Base-by-base conservation (phyloP, 2,329 filamentous ascomycete genomes). In the Ophiostoma australiae region DNA sequence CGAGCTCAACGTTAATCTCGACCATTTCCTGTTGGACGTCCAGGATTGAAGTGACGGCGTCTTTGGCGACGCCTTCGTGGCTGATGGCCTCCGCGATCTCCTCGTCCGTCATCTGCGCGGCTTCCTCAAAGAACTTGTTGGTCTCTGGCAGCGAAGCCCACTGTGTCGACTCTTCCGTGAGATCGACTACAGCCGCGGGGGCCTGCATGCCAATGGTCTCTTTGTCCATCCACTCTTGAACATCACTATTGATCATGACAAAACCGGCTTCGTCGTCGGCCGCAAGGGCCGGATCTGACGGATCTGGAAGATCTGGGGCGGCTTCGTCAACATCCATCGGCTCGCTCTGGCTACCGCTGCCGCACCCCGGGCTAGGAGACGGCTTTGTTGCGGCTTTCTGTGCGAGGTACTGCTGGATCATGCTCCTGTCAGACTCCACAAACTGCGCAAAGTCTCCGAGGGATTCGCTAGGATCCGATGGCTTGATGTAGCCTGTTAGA, bases 401-500 rank as follows among this genome's bases (percentile, higher is more conserved):
- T 31, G n/a, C 5, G 27, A 63, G 27, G 15, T 63, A 63, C 58
- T 33, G 5, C 13, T 33, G 58, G 17, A 63, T 11, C 15, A 31
- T 63, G 15, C 17, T 20, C 27, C 33, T 17, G 27, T 63, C 58
- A 17, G 15, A 63, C 27, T 33, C 27, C n/a, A 17, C 13, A n/a
- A 33, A 37, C 15, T 23, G 33, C 4, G 20, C 33, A 8, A 65
- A 20, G 8, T 65, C 61, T 15, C 8, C 15, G 5, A n/a, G 5
- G 33, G 31, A 3, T 17, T 65, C 61, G 3, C 17, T 37, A 15
- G 63, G 63, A 8, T 39, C 8, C 2, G 10, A 20, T 70, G 31
- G 27, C 48, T 39, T 58, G 10, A 39, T 27, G 27, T 37, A 35
- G 17, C 13, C 61, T 8, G 55, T 84, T 3, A 92, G 77, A 37